phyloP scores from a whole-genome alignment of 2,329 filamentous ascomycete genomes.

The Beauveria brongniartii region DNA sequence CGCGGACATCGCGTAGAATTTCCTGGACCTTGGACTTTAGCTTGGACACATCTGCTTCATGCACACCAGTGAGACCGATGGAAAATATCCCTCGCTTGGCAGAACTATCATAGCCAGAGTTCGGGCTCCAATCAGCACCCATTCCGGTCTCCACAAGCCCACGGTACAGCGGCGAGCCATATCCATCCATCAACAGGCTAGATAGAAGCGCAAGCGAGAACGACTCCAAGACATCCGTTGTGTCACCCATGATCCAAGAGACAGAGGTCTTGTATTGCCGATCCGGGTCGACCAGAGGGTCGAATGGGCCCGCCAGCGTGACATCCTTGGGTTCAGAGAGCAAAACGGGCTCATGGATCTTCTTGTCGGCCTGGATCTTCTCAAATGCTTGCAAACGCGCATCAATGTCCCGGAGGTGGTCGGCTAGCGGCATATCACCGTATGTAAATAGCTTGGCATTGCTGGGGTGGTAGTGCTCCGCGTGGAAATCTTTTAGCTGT shows the following conservation, averaged over 20 bases:
- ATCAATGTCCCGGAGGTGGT: slow-evolving; percentile 74
- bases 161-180: slow-evolving; percentile 87
- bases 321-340: slow-evolving; percentile 63
- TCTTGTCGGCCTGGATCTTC: slow-evolving; percentile 58
- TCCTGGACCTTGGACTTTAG: slow-evolving; percentile 67
- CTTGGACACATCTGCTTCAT: slow-evolving; percentile 66
- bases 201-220: slow-evolving; percentile 80
- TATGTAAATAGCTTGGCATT: slow-evolving; percentile 96
- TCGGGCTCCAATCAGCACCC: slow-evolving; percentile 89
- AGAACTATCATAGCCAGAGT: slow-evolving; percentile 81
- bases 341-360: slow-evolving; percentile 69
- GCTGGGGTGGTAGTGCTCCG: slow-evolving; percentile 91
- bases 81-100: slow-evolving; percentile 77
- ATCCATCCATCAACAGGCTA: slow-evolving; percentile 82
- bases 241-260: slow-evolving; percentile 85
- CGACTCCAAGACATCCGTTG: slow-evolving; percentile 73
- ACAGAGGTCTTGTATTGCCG: slow-evolving; percentile 91
- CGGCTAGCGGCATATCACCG: slow-evolving; percentile 77
- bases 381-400: slow-evolving; percentile 66
- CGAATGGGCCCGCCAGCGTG: slow-evolving; percentile 70
- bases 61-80: slow-evolving; percentile 83
- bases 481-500: slow-evolving; percentile 81
- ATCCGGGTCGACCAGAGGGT: slow-evolving; percentile 76
- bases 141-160: slow-evolving; percentile 83
- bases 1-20: slow-evolving; percentile 60